Base-by-base conservation (phyloP, 495 filamentous ascomycete genomes). In the Mycothermus thermophilus region DNA sequence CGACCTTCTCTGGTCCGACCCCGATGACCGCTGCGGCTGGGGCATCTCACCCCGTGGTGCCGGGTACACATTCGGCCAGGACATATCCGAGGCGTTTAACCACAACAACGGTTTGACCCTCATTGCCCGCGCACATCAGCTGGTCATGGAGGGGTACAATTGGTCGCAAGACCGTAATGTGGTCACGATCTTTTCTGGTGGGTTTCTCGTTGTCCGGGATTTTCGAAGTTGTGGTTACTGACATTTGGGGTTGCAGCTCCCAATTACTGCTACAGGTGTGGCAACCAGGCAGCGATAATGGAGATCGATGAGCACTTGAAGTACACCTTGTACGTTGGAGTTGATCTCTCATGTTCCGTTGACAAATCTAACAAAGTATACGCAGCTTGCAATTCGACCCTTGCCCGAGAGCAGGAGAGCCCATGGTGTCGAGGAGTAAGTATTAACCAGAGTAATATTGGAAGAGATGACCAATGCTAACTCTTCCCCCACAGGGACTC, bases 261-360 rank as follows among this genome's bases (percentile, higher is more conserved):
- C 20, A 95, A 95, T 61, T 95, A 95, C 62, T 95, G 87, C 65
- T 93, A 93, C 67, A 74, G 90, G 54, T 97, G 90, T 58, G 90
- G 90, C 50, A 97, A 97, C 62, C 90, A 97, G 63, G 90, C 90
- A 32, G 90, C 90, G 8, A 97, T 97, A 59, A 97, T 97, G 90
- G 90, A 97, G 60, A 97, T 97, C 59, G 90, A 97, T 42, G 90
- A 97, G 62, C 86, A 97, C 61, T 63, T 97, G 59, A 96, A 97
- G 68, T 97, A 96, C 58, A 97, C 90, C 50, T 97, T 97, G 90
- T 97, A 73, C 63, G 85, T 79, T n/a, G n/a, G n/a, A n/a, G n/a
- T n/a, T n/a, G n/a, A n/a, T n/a, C n/a, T n/a, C n/a, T n/a, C n/a
- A n/a, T n/a, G n/a, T n/a, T n/a, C n/a, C n/a, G n/a, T n/a, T n/a